These are phyloP conservation scores for Arthonia radiata DNA, from an alignment of 495 filamentous ascomycete genomes.

Conservation along the genomic window DNA sequence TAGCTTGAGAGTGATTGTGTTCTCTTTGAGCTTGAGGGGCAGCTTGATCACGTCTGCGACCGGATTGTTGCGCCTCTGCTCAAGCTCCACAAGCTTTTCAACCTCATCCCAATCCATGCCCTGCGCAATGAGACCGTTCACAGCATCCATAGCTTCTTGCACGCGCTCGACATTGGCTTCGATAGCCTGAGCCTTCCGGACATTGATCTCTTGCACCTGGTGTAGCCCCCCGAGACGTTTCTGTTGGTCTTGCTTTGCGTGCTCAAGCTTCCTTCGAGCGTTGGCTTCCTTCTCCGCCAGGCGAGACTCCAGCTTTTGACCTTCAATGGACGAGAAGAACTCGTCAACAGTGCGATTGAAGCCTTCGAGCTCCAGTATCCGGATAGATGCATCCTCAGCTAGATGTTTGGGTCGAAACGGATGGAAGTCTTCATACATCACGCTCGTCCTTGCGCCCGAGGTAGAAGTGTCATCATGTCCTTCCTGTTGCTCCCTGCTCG, in stretches of 20 bases:
- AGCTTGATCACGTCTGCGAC: slow-evolving; percentile 73
- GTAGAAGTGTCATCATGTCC: not conserved
- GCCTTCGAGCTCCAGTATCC: slow-evolving; percentile 48
- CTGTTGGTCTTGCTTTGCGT: slow-evolving; percentile 54
- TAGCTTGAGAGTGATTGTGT: slow-evolving; percentile 60
- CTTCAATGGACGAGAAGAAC: slow-evolving; percentile 89
- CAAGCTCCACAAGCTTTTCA: slow-evolving; percentile 61
- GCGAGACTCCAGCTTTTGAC: slow-evolving; percentile 67
- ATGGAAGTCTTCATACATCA: slow-evolving; percentile 87
- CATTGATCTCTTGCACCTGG: slow-evolving; percentile 52
- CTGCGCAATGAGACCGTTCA: slow-evolving; percentile 70
- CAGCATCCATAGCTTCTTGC: slow-evolving; percentile 70
- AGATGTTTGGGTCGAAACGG: slow-evolving; percentile 78
- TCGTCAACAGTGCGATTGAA: slow-evolving; percentile 89
- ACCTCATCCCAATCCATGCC: slow-evolving; percentile 96
- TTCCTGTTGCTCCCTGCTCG: slow-evolving; percentile 5
- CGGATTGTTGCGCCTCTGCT: slow-evolving; percentile 54
- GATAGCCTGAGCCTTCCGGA: slow-evolving; percentile 72
- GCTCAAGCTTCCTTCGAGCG: slow-evolving; percentile 61
- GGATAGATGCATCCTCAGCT: slow-evolving; percentile 32
- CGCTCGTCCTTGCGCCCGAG: not conserved
- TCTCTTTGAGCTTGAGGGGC: slow-evolving; percentile 71
- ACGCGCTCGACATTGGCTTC: slow-evolving; percentile 72
- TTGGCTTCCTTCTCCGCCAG: slow-evolving; percentile 56
- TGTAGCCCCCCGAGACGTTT: slow-evolving; percentile 65